Evolutionary conservation across 371 early-diverging fungal species (phyloP).

Genomic region (Dipsacomyces acuminosporus): DNA sequence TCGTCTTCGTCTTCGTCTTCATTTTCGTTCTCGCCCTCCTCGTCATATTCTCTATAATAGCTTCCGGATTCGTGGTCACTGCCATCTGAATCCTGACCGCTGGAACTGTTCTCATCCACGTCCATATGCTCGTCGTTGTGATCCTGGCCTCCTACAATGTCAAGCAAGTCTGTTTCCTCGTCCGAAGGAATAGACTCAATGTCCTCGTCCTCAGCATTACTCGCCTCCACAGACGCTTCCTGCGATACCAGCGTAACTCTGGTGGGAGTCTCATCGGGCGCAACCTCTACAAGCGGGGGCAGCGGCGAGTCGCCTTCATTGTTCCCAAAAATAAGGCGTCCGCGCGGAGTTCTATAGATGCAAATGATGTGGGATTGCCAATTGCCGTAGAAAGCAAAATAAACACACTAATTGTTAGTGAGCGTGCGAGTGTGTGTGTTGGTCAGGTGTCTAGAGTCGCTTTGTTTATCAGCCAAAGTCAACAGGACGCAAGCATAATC

Average conservation of each 20-base stretch:
- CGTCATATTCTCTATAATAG: conserved; percentile 16
- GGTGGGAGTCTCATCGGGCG: background rate
- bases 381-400: no score
- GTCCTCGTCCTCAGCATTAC: background rate
- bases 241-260: conserved; percentile 6
- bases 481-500: no score
- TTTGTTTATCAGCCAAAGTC: no score
- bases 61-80: background rate
- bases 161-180: background rate
- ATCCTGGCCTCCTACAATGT: background rate
- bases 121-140: background rate
- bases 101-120: background rate
- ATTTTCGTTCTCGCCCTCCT: background rate
- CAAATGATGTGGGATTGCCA: no score
- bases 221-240: background rate
- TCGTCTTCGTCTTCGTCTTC: conserved; percentile 10
- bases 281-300: conserved; percentile 8
- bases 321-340: background rate
- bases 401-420: no score
- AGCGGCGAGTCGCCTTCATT: conserved; percentile 4
- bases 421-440: no score
- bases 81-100: background rate
- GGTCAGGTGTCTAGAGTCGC: no score
- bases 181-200: background rate
- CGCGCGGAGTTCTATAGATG: conserved; percentile 11